Evolutionary conservation across 306 rosid genomes (phyloP), one percentile per base, ranked within the genome.

Genomic region (Arachis hypogaea): DNA sequence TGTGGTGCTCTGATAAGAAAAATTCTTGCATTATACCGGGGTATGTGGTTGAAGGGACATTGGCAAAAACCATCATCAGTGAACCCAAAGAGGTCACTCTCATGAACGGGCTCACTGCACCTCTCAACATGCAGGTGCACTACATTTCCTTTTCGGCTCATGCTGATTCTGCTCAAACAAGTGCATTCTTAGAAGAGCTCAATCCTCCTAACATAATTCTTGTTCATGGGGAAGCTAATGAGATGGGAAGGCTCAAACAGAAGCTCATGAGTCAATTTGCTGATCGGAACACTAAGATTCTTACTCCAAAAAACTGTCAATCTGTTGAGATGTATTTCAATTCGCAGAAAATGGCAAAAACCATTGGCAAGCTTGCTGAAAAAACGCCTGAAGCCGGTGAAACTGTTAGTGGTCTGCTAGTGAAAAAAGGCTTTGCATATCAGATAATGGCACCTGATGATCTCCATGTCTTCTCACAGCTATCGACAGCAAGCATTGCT

Each of bases 201-300:
- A 86, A 83, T 84, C 98, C 98, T 54, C 91, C 96, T 3, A 91
- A 93, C 78, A 91, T 93, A 76, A 93, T 93, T 76, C 97, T 93
- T 36, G 98, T 93, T 71, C 98, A 93, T 43, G 98, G 97, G 70
- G 97, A 88, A 81, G 96, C 97, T 62, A 91, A 91, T 72, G 97
- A 91, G 80, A 93, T 93, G 98, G 98, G 94, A 14, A 85, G 97
- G 91, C 90, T 93, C 69, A 93, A 91, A 73, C 97, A 93, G 90
- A 93, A 91, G 86, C 98, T 91, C 33, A 66, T 68, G 45, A 77
- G 69, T 61, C 96, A 93, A 78, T 91, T 93, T 82, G 86, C 89
- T 12, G 98, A 91, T 69, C 86, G 98, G 14, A 89, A 84, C 82
- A 85, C 96, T 11, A 91, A 89, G 71, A 84, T 93, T 80, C 89